Evolutionary conservation across 2,329 filamentous ascomycete species (phyloP), one percentile per base, ranked within the genome.

Genomic region (Penicillium decumbens): DNA sequence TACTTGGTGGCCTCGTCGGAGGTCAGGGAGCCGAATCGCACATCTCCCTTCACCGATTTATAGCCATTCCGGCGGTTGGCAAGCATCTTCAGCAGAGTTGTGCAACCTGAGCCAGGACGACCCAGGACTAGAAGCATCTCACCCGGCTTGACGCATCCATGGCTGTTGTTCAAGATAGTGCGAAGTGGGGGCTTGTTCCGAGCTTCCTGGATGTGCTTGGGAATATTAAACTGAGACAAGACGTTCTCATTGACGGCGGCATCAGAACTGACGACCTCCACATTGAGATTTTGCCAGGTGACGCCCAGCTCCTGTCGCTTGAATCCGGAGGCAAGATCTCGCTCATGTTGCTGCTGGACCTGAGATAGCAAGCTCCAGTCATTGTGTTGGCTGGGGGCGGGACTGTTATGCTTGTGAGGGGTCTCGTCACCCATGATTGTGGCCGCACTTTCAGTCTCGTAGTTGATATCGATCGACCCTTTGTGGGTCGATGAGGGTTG

Each of bases 71-170:
- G 72, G 47, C 80, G 77, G 59, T 89, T 89, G 43, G 83, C 76
- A 4, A 89, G 74, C 58, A 86, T 75, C 59, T 86, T 89, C 40
- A 90, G 73, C 13, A 89, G 74, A 0, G 85, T 86, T 0, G 85
- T 87, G 64, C 86, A 89, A 29, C 85, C 85, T 2, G 82, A 77
- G 0, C 84, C 85, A 0, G 85, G 85, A 1, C 84, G 76, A 3
- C 85, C 85, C 0, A 88, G 73, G 0, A 88, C 84, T 0, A 88
- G 71, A 1, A 87, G 68, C 85, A 88, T 87, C 67, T 88, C 84
- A 18, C 84, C 86, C 0, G 85, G 84, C 64, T 84, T 83, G 43
- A 89, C 81, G 56, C 83, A 87, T 9, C 85, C 85, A 62, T 83
- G 80, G 49, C 78, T 81, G 58, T 80, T 76, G 45, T 85, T 77